A percentile compares a stretch with the other conserved stretches of the same genome.
Evolutionary conservation across 768 basidiomycete genomes (phyloP).

Genomic region (Mycena indigotica): DNA sequence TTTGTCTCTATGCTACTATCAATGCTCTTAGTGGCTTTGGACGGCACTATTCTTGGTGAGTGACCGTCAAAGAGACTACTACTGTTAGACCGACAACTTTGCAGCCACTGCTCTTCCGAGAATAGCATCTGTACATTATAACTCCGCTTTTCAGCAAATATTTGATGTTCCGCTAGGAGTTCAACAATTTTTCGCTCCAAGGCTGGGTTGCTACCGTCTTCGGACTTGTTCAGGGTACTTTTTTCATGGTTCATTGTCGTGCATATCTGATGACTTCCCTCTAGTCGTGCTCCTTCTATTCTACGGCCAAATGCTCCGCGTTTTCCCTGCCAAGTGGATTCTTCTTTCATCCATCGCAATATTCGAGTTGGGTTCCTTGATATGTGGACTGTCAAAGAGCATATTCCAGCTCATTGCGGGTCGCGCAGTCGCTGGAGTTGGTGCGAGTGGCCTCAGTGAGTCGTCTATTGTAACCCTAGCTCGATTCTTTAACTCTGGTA

Average conservation of each 20-base stretch:
- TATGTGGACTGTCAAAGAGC: slow-evolving; percentile 37
- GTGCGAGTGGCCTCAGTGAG: slow-evolving; percentile 34
- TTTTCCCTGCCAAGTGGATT: slow-evolving; percentile 13
- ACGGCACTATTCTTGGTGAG: slow-evolving; percentile 7
- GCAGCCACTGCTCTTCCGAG: slow-evolving; percentile 9
- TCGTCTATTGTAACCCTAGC: slow-evolving; percentile 23
- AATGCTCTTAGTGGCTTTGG: slow-evolving; percentile 5
- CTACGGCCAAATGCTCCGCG: slow-evolving; percentile 13
- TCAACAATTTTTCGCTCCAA: not conserved
- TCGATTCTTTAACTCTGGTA: not conserved
- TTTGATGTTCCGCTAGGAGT: too few species aligned
- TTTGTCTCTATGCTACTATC: slow-evolving; percentile 4
- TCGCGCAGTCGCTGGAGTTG: slow-evolving; percentile 4
- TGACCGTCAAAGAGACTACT: not conserved
- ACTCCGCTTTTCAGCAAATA: too few species aligned
- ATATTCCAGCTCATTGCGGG: slow-evolving; percentile 10
- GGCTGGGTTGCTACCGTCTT: not conserved
- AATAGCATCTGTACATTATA: slow-evolving; percentile 13
- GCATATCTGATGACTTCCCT: not conserved
- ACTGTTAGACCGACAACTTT: not conserved
- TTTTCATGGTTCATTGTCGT: slow-evolving; percentile 4
- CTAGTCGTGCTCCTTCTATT: slow-evolving; percentile 12
- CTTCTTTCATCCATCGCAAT: slow-evolving; percentile 7
- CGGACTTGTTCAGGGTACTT: not conserved
- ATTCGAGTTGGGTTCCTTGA: slow-evolving; percentile 13